Conservation (phyloP, 169 alveolate species). For the Eimeria falciformis region DNA sequence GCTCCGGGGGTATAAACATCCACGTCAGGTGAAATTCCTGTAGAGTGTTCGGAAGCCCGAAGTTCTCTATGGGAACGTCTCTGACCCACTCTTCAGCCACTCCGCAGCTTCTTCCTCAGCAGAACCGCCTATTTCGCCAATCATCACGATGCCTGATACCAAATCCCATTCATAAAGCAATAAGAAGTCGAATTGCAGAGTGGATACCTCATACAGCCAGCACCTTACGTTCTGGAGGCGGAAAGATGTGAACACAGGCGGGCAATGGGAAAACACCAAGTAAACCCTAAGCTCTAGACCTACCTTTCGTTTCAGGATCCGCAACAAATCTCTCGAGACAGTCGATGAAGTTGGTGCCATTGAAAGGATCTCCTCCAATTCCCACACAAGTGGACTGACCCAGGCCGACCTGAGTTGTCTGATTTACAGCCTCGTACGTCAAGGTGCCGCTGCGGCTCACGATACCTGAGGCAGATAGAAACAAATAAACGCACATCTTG, state of each 20-base stretch:
- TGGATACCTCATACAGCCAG: neutral
- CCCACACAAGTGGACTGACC: conserved; percentile 97
- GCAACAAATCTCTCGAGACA: conserved; percentile 94
- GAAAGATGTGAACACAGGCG: neutral
- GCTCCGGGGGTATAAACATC: too few relatives aligned
- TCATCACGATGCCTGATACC: conserved; percentile 92
- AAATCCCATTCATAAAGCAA: too few relatives aligned
- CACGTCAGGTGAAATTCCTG: too few relatives aligned
- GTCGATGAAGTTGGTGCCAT: conserved; percentile 98
- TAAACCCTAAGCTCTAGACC: neutral
- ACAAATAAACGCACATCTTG: neutral
- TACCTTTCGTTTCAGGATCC: conserved; percentile 96
- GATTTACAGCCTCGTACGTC: conserved; percentile 98
- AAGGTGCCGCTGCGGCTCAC: conserved; percentile 91
- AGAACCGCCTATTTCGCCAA: conserved; percentile 99
- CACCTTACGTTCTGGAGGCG: neutral
- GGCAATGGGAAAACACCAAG: neutral
- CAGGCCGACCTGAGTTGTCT: conserved; percentile 96
- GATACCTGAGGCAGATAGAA: conserved; percentile 58
- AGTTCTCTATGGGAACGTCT: neutral
- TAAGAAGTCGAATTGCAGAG: neutral
- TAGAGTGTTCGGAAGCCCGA: too few relatives aligned
- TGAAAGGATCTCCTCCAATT: conserved; percentile 99
- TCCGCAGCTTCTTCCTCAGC: conserved; percentile 99
- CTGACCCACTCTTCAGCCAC: conserved; percentile 91